A percentile compares a stretch with the other conserved stretches of the same genome.
Conservation (phyloP, 371 early-diverging fungal species). For the Mortierella sp. region DNA sequence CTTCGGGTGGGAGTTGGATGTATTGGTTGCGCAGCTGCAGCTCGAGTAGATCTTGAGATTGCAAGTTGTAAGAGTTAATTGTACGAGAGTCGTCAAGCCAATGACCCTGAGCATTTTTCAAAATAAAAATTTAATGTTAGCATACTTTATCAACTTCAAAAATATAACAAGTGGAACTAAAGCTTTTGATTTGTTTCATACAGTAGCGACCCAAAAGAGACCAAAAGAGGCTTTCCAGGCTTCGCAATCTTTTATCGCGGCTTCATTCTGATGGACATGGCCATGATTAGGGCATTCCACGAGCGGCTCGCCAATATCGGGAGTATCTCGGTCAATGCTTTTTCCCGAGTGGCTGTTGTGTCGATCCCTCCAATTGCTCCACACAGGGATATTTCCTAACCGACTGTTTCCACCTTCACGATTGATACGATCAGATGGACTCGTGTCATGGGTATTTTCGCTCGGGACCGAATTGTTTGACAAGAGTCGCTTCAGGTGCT, state of each 20-base stretch:
- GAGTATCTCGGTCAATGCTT: conserved; percentile 6
- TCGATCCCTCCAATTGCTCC: conserved; percentile 44
- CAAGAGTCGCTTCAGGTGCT: conserved; percentile 19
- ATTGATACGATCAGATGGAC: conserved; percentile 18
- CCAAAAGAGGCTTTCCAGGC: conserved; percentile 41
- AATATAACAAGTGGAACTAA: too few species aligned
- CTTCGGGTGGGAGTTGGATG: conserved; percentile 44
- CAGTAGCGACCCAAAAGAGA: conserved; percentile 49
- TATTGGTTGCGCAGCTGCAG: conserved; percentile 42
- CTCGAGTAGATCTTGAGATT: conserved; percentile 40
- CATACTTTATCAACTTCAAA: not conserved
- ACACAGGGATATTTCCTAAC: conserved; percentile 26
- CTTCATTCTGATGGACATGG: not conserved
- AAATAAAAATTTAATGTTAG: not conserved
- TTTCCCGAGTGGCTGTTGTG: conserved; percentile 29
- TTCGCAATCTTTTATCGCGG: conserved; percentile 21
- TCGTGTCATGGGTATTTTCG: conserved; percentile 17
- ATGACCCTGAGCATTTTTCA: conserved; percentile 29
- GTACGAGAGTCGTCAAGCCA: conserved; percentile 51
- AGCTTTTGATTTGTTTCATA: conserved; percentile 2
- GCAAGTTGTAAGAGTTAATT: conserved; percentile 37
- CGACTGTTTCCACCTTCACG: conserved; percentile 9
- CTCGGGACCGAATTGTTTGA: conserved; percentile 19
- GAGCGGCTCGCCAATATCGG: conserved; percentile 11
- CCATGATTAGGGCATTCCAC: conserved; percentile 13